Evolutionary conservation across 2,329 filamentous ascomycete species (phyloP), one percentile per base, ranked within the genome.

Genomic region (Penicillium sp.): DNA sequence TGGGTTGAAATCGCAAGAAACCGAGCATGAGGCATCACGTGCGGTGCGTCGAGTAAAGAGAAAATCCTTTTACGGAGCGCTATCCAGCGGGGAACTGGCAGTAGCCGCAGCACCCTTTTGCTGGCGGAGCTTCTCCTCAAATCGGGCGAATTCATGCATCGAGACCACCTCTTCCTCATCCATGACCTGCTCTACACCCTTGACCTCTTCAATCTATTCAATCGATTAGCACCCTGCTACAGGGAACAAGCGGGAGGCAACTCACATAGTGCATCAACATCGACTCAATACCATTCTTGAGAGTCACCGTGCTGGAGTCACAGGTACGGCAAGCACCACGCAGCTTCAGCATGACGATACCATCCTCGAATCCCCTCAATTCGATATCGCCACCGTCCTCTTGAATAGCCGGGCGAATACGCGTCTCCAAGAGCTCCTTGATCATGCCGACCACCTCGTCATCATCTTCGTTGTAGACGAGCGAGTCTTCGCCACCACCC

Each of bases 321-420:
- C 93, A 98, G 16, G 91, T 97, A 56, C 93, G 79, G 70, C 93
- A 98, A 16, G 93, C 93, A 13, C 93, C 93, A 40, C 91, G 79
- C 60, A 98, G 72, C 77, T 95, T 96, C 61, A 95, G 67, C 59
- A 82, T 67, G n/a, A 95, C 93, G 52, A 85, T 80, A 0, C 93
- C 93, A 58, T 89, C 79, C 57, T 89, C 80, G 61, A 97, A 97
- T 1, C 91, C 91, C 14, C 87, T 78, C 67, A 91, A 94, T 68
- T 98, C 93, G 62, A 98, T 97, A 67, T 98, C 93, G 37, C 93
- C 93, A 39, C 93, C 93, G 59, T 98, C 93, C 67, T 97, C 93
- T 69, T 97, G 93, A 53, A 98, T 98, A 1, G 91, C 87, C 0
- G 93, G 93, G 35, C 93, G 80, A 63, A 98, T 95, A 52, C 93